These are phyloP conservation scores for Pythium insidiosum DNA, from an alignment of 352 stramenopile genomes.

Conservation along the genomic window DNA sequence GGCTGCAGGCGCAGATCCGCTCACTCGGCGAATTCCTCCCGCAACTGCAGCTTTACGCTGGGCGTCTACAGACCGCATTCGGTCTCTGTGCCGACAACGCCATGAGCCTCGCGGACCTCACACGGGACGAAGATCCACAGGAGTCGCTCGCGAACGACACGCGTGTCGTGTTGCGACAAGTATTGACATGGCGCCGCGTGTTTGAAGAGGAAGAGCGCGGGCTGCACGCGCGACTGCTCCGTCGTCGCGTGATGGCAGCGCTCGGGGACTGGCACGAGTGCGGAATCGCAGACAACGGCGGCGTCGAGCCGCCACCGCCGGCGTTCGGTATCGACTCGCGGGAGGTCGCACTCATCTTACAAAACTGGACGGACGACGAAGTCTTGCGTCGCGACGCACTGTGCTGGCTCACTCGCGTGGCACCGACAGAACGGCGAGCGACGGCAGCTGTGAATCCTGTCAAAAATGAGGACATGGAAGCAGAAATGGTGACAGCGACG, in stretches of 20 bases:
- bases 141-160: too few species aligned
- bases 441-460: too few species aligned
- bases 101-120: too few species aligned
- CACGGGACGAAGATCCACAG: too few species aligned
- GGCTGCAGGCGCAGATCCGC: constrained; percentile 12
- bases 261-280: constrained; percentile 43
- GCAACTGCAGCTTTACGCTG: constrained; percentile 26
- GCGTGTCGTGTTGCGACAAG: too few species aligned
- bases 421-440: too few species aligned
- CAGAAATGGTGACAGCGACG: too few species aligned
- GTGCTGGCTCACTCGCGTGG: constrained; percentile 43
- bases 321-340: constrained; percentile 47
- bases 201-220: constrained; percentile 4
- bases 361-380: constrained; percentile 46
- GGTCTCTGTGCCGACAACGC: constrained; percentile 28
- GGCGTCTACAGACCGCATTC: constrained; percentile 21
- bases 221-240: constrained; percentile 15
- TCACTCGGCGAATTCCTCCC: constrained; percentile 31
- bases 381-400: constrained; percentile 25
- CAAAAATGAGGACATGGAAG: too few species aligned
- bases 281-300: constrained; percentile 2
- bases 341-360: constrained; percentile 43
- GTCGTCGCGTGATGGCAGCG: constrained; percentile 23
- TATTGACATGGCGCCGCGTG: constrained; percentile 2
- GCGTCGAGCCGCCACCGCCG: constrained; percentile 18